phyloP scores from a whole-genome alignment of 192 early-diverging fungal genomes.

The Funneliformis mosseae region DNA sequence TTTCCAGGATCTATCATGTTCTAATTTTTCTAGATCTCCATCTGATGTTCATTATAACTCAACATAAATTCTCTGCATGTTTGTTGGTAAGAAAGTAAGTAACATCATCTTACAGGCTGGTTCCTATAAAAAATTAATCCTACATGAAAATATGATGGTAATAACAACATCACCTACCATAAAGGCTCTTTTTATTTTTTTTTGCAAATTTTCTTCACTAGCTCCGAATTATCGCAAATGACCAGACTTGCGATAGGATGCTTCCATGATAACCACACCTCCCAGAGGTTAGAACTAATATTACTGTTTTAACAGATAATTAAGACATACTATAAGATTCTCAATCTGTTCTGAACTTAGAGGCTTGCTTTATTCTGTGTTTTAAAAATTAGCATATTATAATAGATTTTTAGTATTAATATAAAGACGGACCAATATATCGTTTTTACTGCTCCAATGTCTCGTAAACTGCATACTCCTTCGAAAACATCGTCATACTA shows the following conservation, averaged over 20 bases:
- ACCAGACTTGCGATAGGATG: slow-evolving; percentile 15
- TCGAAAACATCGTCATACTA: slow-evolving; percentile 15
- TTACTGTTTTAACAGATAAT: background rate
- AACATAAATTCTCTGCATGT: slow-evolving; percentile 8
- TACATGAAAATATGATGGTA: background rate
- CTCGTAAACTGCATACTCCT: slow-evolving; percentile 23
- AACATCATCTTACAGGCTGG: slow-evolving; percentile 20
- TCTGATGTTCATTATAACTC: slow-evolving; percentile 3
- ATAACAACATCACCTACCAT: slow-evolving; percentile 19
- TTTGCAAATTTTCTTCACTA: slow-evolving; percentile 5
- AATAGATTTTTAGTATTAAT: background rate
- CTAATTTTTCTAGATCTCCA: slow-evolving; percentile 19
- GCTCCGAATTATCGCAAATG: slow-evolving; percentile 2
- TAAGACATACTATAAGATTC: slow-evolving; percentile 19
- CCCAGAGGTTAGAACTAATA: slow-evolving; percentile 12
- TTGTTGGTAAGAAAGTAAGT: slow-evolving; percentile 15
- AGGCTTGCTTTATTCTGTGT: slow-evolving; percentile 12
- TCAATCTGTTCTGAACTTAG: slow-evolving; percentile 17
- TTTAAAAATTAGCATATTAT: slow-evolving; percentile 15
- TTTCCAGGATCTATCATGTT: slow-evolving; percentile 21
- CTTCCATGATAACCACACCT: slow-evolving; percentile 10
- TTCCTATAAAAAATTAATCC: slow-evolving; percentile 20
- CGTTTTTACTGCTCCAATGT: slow-evolving; percentile 22
- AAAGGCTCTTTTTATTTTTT: slow-evolving; percentile 11
- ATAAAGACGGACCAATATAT: background rate